Conservation (phyloP, 192 early-diverging fungal species). For the Funneliformis geosporum region DNA sequence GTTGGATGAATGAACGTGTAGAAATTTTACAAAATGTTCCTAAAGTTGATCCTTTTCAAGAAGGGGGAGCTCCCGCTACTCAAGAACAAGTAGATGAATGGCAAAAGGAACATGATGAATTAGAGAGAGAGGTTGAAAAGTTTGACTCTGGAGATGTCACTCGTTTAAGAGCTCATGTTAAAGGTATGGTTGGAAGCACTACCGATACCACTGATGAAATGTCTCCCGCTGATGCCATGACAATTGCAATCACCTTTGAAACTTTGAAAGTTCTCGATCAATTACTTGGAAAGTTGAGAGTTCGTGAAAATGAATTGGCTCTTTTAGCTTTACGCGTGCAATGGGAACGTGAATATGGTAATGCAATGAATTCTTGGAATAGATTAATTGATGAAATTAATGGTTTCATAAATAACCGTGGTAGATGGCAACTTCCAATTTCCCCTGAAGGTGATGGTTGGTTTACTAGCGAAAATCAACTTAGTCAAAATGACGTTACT, state of each 20-base stretch:
- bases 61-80: slow-evolving; percentile 22
- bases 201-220: slow-evolving; percentile 32
- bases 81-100: slow-evolving; percentile 36
- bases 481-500: slow-evolving; percentile 4
- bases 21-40: slow-evolving; percentile 29
- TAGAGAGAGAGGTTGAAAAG: slow-evolving; percentile 42
- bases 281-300: slow-evolving; percentile 38
- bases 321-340: slow-evolving; percentile 38
- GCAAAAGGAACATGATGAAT: slow-evolving; percentile 35
- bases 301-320: slow-evolving; percentile 38
- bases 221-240: slow-evolving; percentile 50
- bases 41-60: slow-evolving; percentile 35
- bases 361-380: slow-evolving; percentile 34
- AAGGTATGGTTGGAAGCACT: slow-evolving; percentile 38
- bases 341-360: slow-evolving; percentile 43
- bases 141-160: slow-evolving; percentile 49
- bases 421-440: slow-evolving; percentile 30
- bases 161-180: slow-evolving; percentile 47
- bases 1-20: slow-evolving; percentile 44
- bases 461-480: slow-evolving; percentile 7
- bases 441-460: slow-evolving; percentile 25
- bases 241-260: slow-evolving; percentile 48
- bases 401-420: slow-evolving; percentile 27
- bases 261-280: slow-evolving; percentile 45
- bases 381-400: slow-evolving; percentile 26